Evolutionary conservation across 2,329 filamentous ascomycete genomes (phyloP), one percentile per base, ranked within the genome.

Genomic region (Ascochyta fabae): DNA sequence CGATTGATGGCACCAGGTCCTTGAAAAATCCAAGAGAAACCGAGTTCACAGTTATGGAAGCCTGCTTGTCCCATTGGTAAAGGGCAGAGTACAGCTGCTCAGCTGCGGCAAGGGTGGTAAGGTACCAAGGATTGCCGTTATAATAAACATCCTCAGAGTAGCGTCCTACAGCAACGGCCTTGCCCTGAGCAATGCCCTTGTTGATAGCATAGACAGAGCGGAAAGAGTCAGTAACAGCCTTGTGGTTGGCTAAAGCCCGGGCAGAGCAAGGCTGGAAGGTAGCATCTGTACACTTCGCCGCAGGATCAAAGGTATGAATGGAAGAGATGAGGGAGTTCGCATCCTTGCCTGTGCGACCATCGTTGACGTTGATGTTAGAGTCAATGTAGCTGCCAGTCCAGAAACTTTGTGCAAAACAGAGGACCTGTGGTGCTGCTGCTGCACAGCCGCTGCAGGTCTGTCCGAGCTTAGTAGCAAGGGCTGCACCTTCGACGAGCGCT

Each of bases 11-110:
- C 2, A 80, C 47, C 84, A 81, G 7, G 91, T 78, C 61, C 87
- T 87, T 57, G 83, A 93, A 95, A 79, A 95, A 94, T 7, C 83
- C 69, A 8, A 92, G 79, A 0, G 89, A 92, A 1, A 81, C 81
- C 0, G 80, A 76, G 5, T 85, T 88, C 42, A 94, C 83, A 0
- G 81, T 83, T 65, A 96, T 82, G 6, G 81, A 86, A 1, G 86
- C 86, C 24, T 81, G 74, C 33, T 79, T 75, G 59, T 88, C 81
- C 89, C 89, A 94, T 45, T 88, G 86, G 61, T 88, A 87, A 1
- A 92, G 68, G 1, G 91, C 88, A 65, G 90, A 87, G 71, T 92
- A 94, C 3, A 96, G 83, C 69, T 90, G 88, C 75, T 95, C 91
- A 3, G 90, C 91, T 0, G 89, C 89, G 1, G 89, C 90, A 27